Evolutionary conservation across 1,284 basidiomycete species (phyloP).

Genomic region (Ceratobasidium sp.): DNA sequence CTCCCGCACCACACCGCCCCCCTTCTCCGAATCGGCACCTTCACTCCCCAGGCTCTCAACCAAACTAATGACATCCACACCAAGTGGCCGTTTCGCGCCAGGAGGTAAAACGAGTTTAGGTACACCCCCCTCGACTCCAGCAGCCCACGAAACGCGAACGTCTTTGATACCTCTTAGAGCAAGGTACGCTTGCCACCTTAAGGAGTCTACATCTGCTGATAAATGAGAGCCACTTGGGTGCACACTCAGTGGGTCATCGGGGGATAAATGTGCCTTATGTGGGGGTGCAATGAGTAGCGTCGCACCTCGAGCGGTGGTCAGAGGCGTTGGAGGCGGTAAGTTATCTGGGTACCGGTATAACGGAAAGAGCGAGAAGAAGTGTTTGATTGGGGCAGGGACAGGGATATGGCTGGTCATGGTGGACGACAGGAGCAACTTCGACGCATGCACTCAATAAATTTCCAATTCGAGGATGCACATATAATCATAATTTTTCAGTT

Average conservation of each 20-base stretch:
- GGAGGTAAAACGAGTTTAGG: conserved; percentile 66
- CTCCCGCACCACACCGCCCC: background rate
- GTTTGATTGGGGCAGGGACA: conserved; percentile 48
- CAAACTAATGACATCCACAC: conserved; percentile 33
- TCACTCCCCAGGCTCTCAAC: conserved; percentile 33
- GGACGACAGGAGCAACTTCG: background rate
- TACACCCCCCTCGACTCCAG: conserved; percentile 74
- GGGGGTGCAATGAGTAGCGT: conserved; percentile 43
- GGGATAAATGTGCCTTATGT: conserved; percentile 18
- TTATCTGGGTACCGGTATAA: conserved; percentile 47
- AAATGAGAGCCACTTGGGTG: conserved; percentile 60
- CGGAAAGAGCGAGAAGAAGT: conserved; percentile 51
- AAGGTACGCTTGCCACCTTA: conserved; percentile 87
- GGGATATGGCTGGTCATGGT: conserved; percentile 40
- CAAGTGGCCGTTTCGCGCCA: conserved; percentile 47
- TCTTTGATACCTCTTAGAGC: conserved; percentile 71
- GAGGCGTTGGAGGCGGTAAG: conserved; percentile 28
- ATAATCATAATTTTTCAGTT: conserved; percentile 16
- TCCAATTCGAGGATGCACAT: conserved; percentile 16
- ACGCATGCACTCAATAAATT: conserved; percentile 27
- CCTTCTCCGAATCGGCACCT: too few species aligned
- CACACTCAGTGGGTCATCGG: conserved; percentile 45
- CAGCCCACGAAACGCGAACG: conserved; percentile 73
- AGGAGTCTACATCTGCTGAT: conserved; percentile 81
- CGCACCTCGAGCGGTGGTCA: conserved; percentile 34